These are phyloP conservation scores for Sphenostylis stenocarpa DNA, from an alignment of 306 rosid genomes.

Conservation along the genomic window DNA sequence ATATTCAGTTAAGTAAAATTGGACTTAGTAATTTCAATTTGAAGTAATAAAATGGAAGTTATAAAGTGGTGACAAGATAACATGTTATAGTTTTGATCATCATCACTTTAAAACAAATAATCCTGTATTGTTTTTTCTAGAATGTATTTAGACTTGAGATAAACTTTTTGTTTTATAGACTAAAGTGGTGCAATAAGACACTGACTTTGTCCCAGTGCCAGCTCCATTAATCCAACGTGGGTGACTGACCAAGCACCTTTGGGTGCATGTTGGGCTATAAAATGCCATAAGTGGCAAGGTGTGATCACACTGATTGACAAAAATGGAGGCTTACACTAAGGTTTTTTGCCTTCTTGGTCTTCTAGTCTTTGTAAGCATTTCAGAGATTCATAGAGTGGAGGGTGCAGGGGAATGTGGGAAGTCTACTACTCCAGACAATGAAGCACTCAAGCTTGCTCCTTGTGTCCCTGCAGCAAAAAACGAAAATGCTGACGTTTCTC, in stretches of 20 bases:
- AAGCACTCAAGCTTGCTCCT: conserved; percentile 51
- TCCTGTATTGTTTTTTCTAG: too few species aligned
- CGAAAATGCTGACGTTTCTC: conserved; percentile 44
- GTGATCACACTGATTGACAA: neutral
- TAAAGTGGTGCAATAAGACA: conserved; percentile 32
- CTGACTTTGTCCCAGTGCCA: conserved; percentile 39
- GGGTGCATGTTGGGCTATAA: conserved; percentile 30
- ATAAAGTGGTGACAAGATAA: too few species aligned
- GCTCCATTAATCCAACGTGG: conserved; percentile 40
- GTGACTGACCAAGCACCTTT: conserved; percentile 38
- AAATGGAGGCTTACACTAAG: conserved; percentile 38
- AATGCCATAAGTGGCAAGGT: neutral
- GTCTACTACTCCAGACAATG: conserved; percentile 45
- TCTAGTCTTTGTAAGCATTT: conserved; percentile 34
- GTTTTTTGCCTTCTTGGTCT: conserved; percentile 39
- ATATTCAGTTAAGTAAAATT: too few species aligned
- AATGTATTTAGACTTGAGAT: neutral
- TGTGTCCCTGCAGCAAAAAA: conserved; percentile 49
- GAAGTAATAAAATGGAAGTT: too few species aligned
- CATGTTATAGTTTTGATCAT: too few species aligned
- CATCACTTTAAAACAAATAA: too few species aligned
- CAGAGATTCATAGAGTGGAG: conserved; percentile 34
- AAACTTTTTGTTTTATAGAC: neutral
- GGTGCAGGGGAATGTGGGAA: conserved; percentile 57
- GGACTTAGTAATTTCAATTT: too few species aligned